A percentile compares a stretch with the other conserved stretches of the same genome.
These are phyloP conservation scores for Dacryopinax spathularia DNA, from an alignment of 768 basidiomycete species.

Conservation along the genomic window DNA sequence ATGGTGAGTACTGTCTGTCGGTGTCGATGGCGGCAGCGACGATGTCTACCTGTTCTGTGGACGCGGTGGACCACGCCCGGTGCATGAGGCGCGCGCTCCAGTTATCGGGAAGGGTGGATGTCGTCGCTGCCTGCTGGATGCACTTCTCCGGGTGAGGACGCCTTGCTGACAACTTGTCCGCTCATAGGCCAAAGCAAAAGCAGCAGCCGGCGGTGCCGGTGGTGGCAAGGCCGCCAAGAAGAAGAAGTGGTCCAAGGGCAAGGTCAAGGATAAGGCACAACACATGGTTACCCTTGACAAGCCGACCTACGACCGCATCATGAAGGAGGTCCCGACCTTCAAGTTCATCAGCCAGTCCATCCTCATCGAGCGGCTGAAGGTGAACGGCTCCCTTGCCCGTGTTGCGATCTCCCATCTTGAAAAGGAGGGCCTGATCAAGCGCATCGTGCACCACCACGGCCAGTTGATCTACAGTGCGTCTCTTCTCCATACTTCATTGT, in stretches of 20 bases:
- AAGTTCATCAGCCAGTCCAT: constrained; percentile 95
- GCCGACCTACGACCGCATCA: constrained; percentile 77
- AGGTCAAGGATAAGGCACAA: constrained; percentile 99
- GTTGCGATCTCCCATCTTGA: constrained; percentile 81
- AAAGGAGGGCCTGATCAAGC: constrained; percentile 88
- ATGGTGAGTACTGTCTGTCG: no score
- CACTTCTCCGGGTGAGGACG: neutral
- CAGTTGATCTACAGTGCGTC: constrained; percentile 92
- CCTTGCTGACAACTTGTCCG: neutral
- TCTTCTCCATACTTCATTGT: constrained; percentile 8
- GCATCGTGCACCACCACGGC: constrained; percentile 85
- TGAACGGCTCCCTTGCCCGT: constrained; percentile 90
- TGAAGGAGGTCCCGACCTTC: constrained; percentile 99
- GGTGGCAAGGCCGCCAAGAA: constrained; percentile 91
- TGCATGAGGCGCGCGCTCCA: neutral
- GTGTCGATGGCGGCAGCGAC: no score
- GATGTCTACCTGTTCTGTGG: no score
- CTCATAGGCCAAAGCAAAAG: constrained; percentile 31
- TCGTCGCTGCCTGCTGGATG: neutral
- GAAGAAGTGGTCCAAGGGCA: constrained; percentile 99
- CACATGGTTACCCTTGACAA: constrained; percentile 95
- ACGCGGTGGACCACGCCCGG: no score
- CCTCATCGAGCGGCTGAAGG: constrained; percentile 95
- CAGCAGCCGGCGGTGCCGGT: constrained; percentile 47
- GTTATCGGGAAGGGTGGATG: neutral